Evolutionary conservation across 768 basidiomycete species (phyloP), one percentile per base, ranked within the genome.

Genomic region (Fistulinella prunicolor): DNA sequence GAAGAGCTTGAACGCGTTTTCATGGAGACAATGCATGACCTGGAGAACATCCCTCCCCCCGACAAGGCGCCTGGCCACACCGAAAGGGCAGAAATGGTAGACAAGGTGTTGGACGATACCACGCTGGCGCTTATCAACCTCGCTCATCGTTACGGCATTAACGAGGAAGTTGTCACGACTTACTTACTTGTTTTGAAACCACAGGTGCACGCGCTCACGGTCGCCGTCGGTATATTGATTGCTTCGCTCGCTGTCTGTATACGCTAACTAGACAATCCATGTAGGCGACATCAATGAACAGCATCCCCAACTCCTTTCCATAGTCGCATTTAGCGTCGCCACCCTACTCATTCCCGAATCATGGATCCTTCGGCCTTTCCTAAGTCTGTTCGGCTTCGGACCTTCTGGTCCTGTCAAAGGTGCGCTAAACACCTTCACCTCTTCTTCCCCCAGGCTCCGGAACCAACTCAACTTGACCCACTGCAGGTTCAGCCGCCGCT

Each of bases 371-470:
- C 3, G 37, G n/a, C 57, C 49, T 1, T 47, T 58, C 8, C 19
- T 58, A 3, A 38, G 49, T 1, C 2, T 49, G 14, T 42, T 58
- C 22, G 57, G 57, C 21, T 58, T 58, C 6, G 57, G 57, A 20
- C 57, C 49, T 32, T 7, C 16, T 1, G 57, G 57, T 3, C 57
- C 48, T 10, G 21, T 50, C 9, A 49, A 47, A 43, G 58, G 58
- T 60, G n/a, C 13, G 34, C 13, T 16, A 21, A 19, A 9, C 30
- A 8, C 30, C 30, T 32, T 32, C 13, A 6, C 28, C 28, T 6
- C 28, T 6, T 28, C 28, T 12, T 6, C 12, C 12, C 28, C 12
- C 6, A n/a, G 44, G 10, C 21, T 30, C 3, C n/a, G n/a, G n/a
- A n/a, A n/a, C n/a, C n/a, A 24, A 34, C 19, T 29, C 3, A 24